Conservation (phyloP, 805 yeast species). For the Cyberlindnera misumaiensis region DNA sequence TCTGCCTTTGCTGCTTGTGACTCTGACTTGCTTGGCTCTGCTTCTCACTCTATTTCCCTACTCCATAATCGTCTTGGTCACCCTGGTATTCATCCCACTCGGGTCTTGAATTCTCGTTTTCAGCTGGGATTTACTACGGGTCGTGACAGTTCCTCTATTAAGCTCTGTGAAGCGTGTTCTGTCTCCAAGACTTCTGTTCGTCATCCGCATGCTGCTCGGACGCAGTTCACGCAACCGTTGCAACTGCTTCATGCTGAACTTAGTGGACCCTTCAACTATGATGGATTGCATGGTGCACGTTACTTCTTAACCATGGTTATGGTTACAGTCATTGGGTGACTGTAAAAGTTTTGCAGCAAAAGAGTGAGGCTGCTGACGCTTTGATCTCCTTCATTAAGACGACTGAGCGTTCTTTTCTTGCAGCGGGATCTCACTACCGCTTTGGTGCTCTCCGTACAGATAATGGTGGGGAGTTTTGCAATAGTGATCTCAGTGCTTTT, state of each 20-base stretch:
- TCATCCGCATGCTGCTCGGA: too few species aligned
- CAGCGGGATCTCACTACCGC: background rate
- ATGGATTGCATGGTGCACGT: background rate
- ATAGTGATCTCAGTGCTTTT: background rate
- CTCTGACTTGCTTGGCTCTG: too few species aligned
- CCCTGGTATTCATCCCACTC: background rate
- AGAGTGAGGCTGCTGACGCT: background rate
- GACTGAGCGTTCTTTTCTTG: background rate
- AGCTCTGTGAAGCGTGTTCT: too few species aligned
- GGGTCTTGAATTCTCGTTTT: background rate
- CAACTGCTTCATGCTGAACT: background rate
- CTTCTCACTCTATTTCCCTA: too few species aligned
- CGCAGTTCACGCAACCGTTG: background rate
- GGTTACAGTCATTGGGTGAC: background rate
- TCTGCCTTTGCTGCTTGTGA: too few species aligned
- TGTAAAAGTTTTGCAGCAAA: background rate
- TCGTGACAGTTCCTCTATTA: too few species aligned
- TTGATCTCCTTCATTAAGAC: background rate
- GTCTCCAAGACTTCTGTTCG: too few species aligned
- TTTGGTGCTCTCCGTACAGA: slow-evolving; percentile 1
- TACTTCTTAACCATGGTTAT: background rate
- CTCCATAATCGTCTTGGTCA: background rate
- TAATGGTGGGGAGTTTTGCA: slow-evolving; percentile 2
- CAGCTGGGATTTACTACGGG: background rate
- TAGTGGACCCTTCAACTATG: background rate